These are phyloP conservation scores for Oehlia diaphana DNA, from an alignment of 192 early-diverging fungal genomes.

Conservation along the genomic window DNA sequence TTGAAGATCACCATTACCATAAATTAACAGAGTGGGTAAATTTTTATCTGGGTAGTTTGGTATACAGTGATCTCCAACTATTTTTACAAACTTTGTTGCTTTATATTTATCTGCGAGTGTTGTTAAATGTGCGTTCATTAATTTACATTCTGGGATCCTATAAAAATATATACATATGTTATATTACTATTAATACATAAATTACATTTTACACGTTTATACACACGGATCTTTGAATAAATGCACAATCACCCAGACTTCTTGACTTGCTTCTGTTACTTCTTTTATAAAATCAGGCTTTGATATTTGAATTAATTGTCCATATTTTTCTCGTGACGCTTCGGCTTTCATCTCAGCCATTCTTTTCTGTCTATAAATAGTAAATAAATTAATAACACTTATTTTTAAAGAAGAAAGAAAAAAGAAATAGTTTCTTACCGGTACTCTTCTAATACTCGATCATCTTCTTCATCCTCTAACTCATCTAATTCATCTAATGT, in stretches of 20 bases:
- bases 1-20: slow-evolving; percentile 83
- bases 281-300: slow-evolving; percentile 89
- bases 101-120: slow-evolving; percentile 74
- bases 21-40: slow-evolving; percentile 88
- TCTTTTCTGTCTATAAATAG: slow-evolving; percentile 61
- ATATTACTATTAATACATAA: background rate
- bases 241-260: slow-evolving; percentile 61
- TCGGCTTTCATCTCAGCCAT: slow-evolving; percentile 83
- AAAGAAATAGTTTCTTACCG: slow-evolving; percentile 46
- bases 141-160: slow-evolving; percentile 80
- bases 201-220: background rate
- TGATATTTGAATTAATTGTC: slow-evolving; percentile 81
- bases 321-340: slow-evolving; percentile 76
- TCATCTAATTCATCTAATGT: slow-evolving; percentile 85
- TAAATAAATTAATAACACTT: background rate
- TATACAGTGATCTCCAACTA: slow-evolving; percentile 91
- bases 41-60: slow-evolving; percentile 92
- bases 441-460: slow-evolving; percentile 77
- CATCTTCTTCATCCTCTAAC: slow-evolving; percentile 91
- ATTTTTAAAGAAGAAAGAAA: slow-evolving; percentile 1
- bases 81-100: slow-evolving; percentile 92
- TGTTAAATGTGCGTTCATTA: slow-evolving; percentile 77
- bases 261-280: slow-evolving; percentile 88
- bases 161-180: slow-evolving; percentile 37
- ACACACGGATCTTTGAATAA: slow-evolving; percentile 65